These are phyloP conservation scores for Acanthamoeba lenticulata DNA, from an alignment of 208 protist species.

Conservation along the genomic window DNA sequence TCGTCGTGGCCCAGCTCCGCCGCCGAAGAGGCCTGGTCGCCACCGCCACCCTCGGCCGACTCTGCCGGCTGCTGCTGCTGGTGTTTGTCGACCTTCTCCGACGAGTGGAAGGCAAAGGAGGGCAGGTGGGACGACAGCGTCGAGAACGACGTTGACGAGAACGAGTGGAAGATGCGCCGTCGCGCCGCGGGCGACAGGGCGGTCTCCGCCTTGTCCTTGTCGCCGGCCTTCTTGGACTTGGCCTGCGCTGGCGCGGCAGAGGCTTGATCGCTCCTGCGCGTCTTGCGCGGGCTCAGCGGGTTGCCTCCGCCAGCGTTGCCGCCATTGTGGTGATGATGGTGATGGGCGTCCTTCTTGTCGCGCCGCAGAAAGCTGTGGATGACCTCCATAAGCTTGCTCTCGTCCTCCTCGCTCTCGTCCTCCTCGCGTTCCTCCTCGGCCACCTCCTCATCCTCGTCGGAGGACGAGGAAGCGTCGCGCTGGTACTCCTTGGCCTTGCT, in stretches of 20 bases:
- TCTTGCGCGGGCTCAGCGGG: background rate
- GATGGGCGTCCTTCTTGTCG: background rate
- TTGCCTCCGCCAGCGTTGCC: background rate
- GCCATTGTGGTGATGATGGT: background rate
- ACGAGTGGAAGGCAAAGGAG: background rate
- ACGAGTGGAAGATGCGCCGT: background rate
- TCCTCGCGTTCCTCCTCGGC: background rate
- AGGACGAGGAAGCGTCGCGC: no score
- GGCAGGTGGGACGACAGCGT: conserved; percentile 7
- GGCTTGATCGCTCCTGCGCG: no score
- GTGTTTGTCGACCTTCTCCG: background rate
- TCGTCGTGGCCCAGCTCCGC: background rate
- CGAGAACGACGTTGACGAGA: background rate
- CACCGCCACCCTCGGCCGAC: background rate
- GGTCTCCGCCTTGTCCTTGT: background rate
- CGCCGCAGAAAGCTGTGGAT: background rate
- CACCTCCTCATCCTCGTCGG: no score
- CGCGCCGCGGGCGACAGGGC: background rate
- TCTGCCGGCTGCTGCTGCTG: background rate
- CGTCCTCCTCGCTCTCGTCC: background rate
- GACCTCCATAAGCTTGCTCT: background rate
- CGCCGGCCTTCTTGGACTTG: background rate
- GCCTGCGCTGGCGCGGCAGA: no score
- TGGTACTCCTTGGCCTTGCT: no score
- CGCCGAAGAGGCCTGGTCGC: background rate